Evolutionary conservation across 495 filamentous ascomycete species (phyloP), one percentile per base, ranked within the genome.

Genomic region (Penicillium canescens): DNA sequence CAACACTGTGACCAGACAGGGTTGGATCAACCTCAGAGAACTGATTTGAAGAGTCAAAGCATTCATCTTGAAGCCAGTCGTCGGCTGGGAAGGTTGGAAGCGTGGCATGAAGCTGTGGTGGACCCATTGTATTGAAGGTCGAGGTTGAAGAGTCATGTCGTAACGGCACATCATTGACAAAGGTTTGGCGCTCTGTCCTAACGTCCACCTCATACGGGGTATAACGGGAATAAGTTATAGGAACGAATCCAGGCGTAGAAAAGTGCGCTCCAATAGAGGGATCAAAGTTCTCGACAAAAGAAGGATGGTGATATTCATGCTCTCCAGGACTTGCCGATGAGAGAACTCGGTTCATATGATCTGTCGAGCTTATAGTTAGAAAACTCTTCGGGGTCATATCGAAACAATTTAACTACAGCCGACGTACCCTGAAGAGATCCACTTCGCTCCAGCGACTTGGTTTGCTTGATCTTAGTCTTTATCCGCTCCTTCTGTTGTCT

Each of bases 391-490:
- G 7, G 24, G 24, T 5, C 7, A 26, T 26, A 42, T n/a, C 20
- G 21, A 42, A 24, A 33, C 14, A 13, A 35, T 37, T 13, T 5
- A 37, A 20, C 9, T 11, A 14, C 35, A 23, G 1, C 11, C n/a
- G 24, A 51, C 60, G 18, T 59, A 73, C 72, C 69, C 39, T 59
- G 78, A 28, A 76, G 58, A 47, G 81, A 69, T 11, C 74, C 73
- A 36, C 78, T 72, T 82, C 96, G 94, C 74, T 98, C 93, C 36
- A 87, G 83, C 54, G 92, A 79, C 81, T 98, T 97, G 56, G 92
- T 97, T 50, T 90, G 84, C 82, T 96, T 96, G 76, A 98, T 98
- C 71, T 92, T 91, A 75, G 87, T 86, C 81, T 98, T 98, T 77
- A 98, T 92, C 18, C 83, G 76, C 67, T 97, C 94, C 79, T 98